These are phyloP conservation scores for Eragrostis tef DNA, from an alignment of 202 grass and related monocot species.

Conservation along the genomic window DNA sequence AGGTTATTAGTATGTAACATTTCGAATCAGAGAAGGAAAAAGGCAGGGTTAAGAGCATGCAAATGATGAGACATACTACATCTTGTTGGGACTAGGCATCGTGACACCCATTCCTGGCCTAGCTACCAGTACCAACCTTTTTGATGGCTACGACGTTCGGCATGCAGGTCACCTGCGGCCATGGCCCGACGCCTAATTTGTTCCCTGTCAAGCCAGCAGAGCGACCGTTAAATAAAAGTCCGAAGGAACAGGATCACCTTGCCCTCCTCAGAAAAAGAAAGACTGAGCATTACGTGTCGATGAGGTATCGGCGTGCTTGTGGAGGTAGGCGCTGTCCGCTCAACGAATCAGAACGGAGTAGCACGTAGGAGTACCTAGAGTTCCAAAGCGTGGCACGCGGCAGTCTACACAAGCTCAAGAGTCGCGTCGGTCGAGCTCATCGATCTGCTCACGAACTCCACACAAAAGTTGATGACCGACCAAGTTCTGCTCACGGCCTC, in stretches of 20 bases:
- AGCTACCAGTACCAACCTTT: too few relatives aligned
- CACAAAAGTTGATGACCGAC: too few relatives aligned
- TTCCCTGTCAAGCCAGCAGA: not conserved
- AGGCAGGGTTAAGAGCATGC: too few relatives aligned
- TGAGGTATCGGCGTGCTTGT: not conserved
- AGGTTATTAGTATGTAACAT: too few relatives aligned
- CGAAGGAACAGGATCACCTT: not conserved
- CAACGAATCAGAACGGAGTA: not conserved
- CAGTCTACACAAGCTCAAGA: not conserved
- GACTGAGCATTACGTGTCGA: not conserved
- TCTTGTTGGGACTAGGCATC: too few relatives aligned
- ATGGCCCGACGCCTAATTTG: not conserved
- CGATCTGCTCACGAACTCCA: not conserved
- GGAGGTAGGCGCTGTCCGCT: not conserved
- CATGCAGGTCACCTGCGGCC: not conserved
- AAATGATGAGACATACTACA: too few relatives aligned
- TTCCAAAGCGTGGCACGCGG: not conserved
- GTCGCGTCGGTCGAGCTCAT: not conserved
- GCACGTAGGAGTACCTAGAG: not conserved
- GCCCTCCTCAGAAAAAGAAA: not conserved
- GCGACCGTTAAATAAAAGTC: not conserved
- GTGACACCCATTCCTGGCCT: too few relatives aligned
- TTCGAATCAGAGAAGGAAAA: too few relatives aligned
- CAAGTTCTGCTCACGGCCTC: not conserved
- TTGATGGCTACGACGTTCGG: too few relatives aligned